These are phyloP conservation scores for Ceratorhiza oryzae-sativae DNA, from an alignment of 1,284 basidiomycete genomes.

Conservation along the genomic window DNA sequence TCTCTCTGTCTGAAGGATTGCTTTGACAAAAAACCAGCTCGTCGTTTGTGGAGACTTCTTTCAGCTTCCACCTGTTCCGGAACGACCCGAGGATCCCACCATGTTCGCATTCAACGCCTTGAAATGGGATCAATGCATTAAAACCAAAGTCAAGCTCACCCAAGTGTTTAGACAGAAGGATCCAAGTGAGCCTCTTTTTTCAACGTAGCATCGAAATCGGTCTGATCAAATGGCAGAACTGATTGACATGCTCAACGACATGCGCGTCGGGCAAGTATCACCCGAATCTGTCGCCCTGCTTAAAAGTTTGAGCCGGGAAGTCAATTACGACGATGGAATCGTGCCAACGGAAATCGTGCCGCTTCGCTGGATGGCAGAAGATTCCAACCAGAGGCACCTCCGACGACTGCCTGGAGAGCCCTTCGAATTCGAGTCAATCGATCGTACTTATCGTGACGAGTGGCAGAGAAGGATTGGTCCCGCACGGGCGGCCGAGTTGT, in stretches of 20 bases:
- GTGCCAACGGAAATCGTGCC: slow-evolving; percentile 42
- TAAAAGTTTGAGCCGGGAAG: slow-evolving; percentile 15
- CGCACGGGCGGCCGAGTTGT: slow-evolving; percentile 45
- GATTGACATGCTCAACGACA: slow-evolving; percentile 51
- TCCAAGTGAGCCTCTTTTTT: slow-evolving; percentile 26
- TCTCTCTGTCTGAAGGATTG: too few relatives aligned
- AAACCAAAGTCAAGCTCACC: slow-evolving; percentile 64
- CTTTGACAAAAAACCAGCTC: slow-evolving; percentile 55
- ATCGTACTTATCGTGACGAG: slow-evolving; percentile 47
- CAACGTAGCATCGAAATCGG: not conserved
- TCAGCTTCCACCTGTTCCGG: slow-evolving; percentile 88
- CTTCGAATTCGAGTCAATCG: not conserved
- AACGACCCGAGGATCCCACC: slow-evolving; percentile 49
- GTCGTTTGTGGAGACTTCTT: slow-evolving; percentile 93
- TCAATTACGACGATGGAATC: slow-evolving; percentile 39
- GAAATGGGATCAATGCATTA: slow-evolving; percentile 69
- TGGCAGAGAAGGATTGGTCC: slow-evolving; percentile 38
- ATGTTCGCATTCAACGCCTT: slow-evolving; percentile 86
- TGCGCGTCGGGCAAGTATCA: slow-evolving; percentile 35
- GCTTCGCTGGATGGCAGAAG: slow-evolving; percentile 33
- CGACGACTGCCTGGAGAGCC: slow-evolving; percentile 7
- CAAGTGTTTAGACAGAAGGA: slow-evolving; percentile 66
- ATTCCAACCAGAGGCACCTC: slow-evolving; percentile 36
- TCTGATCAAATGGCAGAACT: slow-evolving; percentile 51
- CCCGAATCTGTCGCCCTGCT: slow-evolving; percentile 17